These are phyloP conservation scores for Boechera stricta DNA, from an alignment of 345 rosid genomes.

Conservation along the genomic window DNA sequence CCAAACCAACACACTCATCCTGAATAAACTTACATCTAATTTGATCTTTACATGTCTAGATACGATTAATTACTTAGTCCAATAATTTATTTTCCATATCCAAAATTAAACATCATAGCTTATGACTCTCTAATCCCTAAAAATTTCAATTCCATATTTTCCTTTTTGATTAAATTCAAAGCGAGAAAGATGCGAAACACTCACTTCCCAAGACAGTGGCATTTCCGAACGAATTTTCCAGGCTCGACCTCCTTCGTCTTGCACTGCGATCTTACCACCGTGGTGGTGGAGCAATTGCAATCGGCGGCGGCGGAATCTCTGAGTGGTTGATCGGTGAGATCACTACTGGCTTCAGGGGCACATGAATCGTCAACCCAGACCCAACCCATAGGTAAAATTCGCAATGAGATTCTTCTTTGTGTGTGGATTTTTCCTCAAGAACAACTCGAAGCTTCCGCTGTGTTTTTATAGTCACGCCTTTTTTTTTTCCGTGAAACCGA, in stretches of 20 bases:
- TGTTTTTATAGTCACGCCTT: neutral
- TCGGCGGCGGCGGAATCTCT: conserved; percentile 43
- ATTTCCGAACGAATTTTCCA: conserved; percentile 80
- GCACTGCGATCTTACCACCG: conserved; percentile 72
- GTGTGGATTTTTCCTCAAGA: conserved; percentile 28
- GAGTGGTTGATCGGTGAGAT: conserved; percentile 21
- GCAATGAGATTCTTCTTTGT: conserved; percentile 29
- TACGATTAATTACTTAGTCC: neutral
- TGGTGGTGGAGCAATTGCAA: conserved; percentile 61
- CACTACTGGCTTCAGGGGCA: conserved; percentile 25
- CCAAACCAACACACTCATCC: neutral
- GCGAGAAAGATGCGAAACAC: neutral
- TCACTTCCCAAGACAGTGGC: conserved; percentile 83
- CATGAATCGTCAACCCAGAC: conserved; percentile 61
- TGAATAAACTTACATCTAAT: conserved; percentile 3
- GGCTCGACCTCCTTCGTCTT: conserved; percentile 92
- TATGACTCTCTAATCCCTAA: neutral
- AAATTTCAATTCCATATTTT: neutral
- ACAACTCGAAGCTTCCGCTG: neutral
- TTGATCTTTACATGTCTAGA: neutral
- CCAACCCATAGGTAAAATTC: conserved; percentile 61
- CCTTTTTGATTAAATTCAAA: neutral
- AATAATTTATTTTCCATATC: neutral
- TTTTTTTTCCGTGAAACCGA: conserved; percentile 28
- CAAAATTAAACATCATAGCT: no score